Percentiles rank a stretch among this genome's conserved stretches.
Evolutionary conservation across 2,329 filamentous ascomycete genomes (phyloP).

Genomic region (Exophiala viscosa): DNA sequence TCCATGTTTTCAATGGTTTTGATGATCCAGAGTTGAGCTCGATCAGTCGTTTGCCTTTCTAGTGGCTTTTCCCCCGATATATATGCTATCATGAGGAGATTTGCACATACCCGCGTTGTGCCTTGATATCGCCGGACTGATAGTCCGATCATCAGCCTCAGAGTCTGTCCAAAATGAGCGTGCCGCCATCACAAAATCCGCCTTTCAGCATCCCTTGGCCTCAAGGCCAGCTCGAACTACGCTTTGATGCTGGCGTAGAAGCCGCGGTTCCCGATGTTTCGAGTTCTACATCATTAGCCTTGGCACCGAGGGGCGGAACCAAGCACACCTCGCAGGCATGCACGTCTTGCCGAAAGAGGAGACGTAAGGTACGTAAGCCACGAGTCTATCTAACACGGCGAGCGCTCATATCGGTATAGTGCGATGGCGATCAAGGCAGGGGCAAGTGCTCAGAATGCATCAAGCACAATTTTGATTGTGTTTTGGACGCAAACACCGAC

Average conservation of each 20-base stretch:
- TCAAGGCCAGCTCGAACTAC: neutral
- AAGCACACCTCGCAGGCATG: constrained; percentile 6
- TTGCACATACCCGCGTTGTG: no score
- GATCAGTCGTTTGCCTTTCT: no score
- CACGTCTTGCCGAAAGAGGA: constrained; percentile 3
- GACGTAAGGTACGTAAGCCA: constrained; percentile 1
- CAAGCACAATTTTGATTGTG: constrained; percentile 5
- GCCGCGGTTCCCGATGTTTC: neutral
- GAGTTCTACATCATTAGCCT: no score
- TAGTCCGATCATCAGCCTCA: no score
- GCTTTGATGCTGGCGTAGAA: neutral
- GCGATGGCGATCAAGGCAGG: constrained; percentile 3
- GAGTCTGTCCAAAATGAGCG: neutral
- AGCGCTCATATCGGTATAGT: neutral
- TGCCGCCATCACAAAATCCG: neutral
- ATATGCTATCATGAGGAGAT: no score
- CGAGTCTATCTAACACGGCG: neutral
- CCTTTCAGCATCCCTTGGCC: neutral
- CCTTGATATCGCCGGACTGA: no score
- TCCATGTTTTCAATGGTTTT: no score
- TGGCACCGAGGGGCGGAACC: neutral
- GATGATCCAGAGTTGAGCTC: no score
- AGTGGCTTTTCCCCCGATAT: no score
- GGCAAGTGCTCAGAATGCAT: constrained; percentile 6
- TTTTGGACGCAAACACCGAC: constrained; percentile 7